Conservation (phyloP, 306 rosid genomes). For the Vigna trinervia region DNA sequence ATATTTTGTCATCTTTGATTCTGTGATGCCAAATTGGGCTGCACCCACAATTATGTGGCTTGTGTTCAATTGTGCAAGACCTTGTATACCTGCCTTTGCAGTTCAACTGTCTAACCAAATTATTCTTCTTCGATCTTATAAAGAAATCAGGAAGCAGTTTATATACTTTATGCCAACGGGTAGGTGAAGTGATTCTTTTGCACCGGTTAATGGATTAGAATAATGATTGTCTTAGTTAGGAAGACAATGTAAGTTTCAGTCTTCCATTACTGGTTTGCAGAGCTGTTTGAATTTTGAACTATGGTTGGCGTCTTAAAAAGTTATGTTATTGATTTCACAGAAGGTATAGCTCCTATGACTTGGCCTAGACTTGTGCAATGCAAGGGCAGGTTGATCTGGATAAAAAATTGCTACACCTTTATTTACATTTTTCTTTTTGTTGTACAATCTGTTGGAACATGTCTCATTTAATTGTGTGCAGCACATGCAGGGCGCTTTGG, state of each 20-base stretch:
- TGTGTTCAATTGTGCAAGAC: background rate
- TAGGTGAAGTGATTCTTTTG: conserved; percentile 25
- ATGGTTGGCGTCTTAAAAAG: background rate
- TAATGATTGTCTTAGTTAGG: conserved; percentile 18
- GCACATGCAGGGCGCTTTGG: conserved; percentile 35
- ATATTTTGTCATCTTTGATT: background rate
- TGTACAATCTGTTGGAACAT: background rate
- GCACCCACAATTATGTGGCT: background rate
- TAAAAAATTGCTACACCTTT: background rate
- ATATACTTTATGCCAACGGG: background rate
- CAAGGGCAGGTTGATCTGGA: conserved; percentile 8
- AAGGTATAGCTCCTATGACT: background rate
- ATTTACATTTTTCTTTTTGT: background rate
- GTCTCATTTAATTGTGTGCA: conserved; percentile 23
- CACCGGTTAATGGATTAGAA: conserved; percentile 13
- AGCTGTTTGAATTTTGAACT: conserved; percentile 12
- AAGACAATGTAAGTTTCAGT: conserved; percentile 1
- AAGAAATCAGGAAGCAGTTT: conserved; percentile 1
- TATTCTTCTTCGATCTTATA: background rate
- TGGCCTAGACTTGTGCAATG: background rate
- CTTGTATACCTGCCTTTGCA: background rate
- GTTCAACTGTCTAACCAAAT: background rate
- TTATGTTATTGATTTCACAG: conserved; percentile 19
- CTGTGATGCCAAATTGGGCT: background rate
- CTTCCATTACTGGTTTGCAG: background rate